phyloP scores from a whole-genome alignment of 2,329 filamentous ascomycete genomes.

The Talaromyces marneffei region DNA sequence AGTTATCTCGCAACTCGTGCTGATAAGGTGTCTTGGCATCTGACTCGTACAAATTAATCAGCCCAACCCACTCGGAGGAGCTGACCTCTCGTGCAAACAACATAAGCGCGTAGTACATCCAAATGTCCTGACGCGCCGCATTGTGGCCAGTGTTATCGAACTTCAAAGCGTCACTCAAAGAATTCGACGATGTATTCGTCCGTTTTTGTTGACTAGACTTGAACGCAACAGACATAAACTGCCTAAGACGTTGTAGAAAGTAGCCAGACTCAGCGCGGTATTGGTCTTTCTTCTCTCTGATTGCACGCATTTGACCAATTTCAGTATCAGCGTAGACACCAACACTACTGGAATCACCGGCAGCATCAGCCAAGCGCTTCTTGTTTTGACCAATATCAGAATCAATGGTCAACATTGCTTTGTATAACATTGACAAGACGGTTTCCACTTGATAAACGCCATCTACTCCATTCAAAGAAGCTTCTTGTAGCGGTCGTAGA shows the following conservation, averaged over 20 bases:
- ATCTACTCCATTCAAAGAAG: slow-evolving; percentile 63
- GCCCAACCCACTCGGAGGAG: slow-evolving; percentile 68
- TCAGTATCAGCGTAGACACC: slow-evolving; percentile 67
- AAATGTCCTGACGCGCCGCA: slow-evolving; percentile 65
- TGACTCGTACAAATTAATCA: slow-evolving; percentile 75
- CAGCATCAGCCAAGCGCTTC: slow-evolving; percentile 44
- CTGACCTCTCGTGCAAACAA: slow-evolving; percentile 86
- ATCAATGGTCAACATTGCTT: slow-evolving; percentile 89
- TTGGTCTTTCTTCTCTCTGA: slow-evolving; percentile 89
- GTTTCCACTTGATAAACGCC: slow-evolving; percentile 73
- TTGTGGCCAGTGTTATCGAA: slow-evolving; percentile 67
- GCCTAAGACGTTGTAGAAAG: slow-evolving; percentile 73
- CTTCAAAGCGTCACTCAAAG: slow-evolving; percentile 47
- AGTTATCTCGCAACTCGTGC: slow-evolving; percentile 72
- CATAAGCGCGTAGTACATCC: slow-evolving; percentile 82
- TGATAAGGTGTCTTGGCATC: slow-evolving; percentile 72
- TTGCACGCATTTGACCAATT: slow-evolving; percentile 77
- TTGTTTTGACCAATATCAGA: slow-evolving; percentile 61
- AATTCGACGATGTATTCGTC: slow-evolving; percentile 51
- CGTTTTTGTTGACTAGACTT: slow-evolving; percentile 67
- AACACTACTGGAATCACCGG: slow-evolving; percentile 33
- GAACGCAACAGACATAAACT: slow-evolving; percentile 78
- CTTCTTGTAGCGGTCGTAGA: slow-evolving; percentile 65
- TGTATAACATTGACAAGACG: slow-evolving; percentile 75
- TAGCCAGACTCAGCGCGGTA: slow-evolving; percentile 69